phyloP scores from a whole-genome alignment of 805 yeast genomes.

The Wickerhamomyces tratensis region DNA sequence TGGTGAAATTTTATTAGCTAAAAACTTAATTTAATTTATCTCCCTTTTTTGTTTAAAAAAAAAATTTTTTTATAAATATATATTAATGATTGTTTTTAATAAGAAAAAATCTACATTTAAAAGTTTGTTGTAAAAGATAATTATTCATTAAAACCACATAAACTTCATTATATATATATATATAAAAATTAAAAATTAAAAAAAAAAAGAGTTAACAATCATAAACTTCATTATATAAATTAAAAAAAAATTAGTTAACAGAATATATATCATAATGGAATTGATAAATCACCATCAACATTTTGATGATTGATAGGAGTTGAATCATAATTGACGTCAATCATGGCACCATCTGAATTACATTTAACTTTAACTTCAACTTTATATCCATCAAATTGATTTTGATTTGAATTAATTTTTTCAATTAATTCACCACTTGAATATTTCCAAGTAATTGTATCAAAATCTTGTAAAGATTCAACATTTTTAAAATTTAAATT shows the following conservation, averaged over 20 bases:
- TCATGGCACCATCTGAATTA: constrained; percentile 56
- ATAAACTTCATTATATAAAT: too few relatives aligned
- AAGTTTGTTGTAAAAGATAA: too few relatives aligned
- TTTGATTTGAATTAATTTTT: constrained; percentile 8
- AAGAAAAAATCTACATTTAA: too few relatives aligned
- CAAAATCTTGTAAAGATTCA: constrained; percentile 35
- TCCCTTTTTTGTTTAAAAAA: too few relatives aligned
- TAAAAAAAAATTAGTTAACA: too few relatives aligned
- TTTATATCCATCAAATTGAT: constrained; percentile 53
- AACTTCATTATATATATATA: too few relatives aligned
- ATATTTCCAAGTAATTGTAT: constrained; percentile 52
- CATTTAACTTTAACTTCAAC: constrained; percentile 56
- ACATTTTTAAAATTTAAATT: constrained; percentile 40
- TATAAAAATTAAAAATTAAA: too few relatives aligned
- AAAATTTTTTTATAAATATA: too few relatives aligned
- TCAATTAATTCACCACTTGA: constrained; percentile 33
- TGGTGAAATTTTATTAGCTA: constrained; percentile 81
- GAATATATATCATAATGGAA: too few relatives aligned
- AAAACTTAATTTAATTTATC: constrained; percentile 51
- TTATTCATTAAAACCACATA: too few relatives aligned
- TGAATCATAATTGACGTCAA: constrained; percentile 57
- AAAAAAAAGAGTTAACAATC: too few relatives aligned
- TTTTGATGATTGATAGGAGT: constrained; percentile 22
- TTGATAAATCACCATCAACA: not conserved
- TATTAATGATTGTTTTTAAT: too few relatives aligned